A percentile compares a stretch with the other conserved stretches of the same genome.
These are phyloP conservation scores for Jaltomata sinuosa DNA, from an alignment of 257 asterid species.

Conservation along the genomic window DNA sequence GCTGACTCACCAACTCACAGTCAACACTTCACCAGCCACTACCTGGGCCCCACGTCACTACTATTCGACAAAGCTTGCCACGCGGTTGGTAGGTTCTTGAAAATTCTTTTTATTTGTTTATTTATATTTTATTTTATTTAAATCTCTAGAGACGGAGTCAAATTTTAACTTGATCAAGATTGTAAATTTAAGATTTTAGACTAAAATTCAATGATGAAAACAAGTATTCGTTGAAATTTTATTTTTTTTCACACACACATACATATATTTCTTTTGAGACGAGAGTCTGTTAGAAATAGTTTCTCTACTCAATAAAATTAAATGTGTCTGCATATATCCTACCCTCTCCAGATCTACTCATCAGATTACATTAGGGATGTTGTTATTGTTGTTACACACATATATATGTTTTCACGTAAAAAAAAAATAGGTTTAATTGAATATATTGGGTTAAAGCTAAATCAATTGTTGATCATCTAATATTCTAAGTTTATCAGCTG, in stretches of 20 bases:
- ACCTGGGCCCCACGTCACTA: neutral
- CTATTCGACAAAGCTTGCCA: neutral
- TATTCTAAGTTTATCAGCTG: too few species aligned
- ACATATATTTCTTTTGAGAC: too few species aligned
- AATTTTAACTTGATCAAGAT: neutral
- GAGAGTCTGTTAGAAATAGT: too few species aligned
- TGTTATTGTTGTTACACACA: too few species aligned
- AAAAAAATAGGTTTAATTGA: neutral
- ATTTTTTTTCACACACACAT: too few species aligned
- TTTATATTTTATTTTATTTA: neutral
- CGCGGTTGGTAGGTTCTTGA: neutral
- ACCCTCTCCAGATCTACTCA: too few species aligned
- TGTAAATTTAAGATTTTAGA: too few species aligned
- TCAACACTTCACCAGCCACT: neutral
- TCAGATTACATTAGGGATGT: too few species aligned
- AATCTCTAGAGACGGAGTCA: neutral
- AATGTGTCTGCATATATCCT: too few species aligned
- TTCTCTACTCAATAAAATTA: too few species aligned
- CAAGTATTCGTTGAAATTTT: neutral
- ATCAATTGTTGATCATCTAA: neutral
- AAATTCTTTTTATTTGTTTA: neutral
- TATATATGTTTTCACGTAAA: too few species aligned
- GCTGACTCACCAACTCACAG: neutral
- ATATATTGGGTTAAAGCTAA: neutral
- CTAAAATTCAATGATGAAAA: neutral